Base-by-base conservation (phyloP, 495 filamentous ascomycete species). In the Aspergillus biplanus region DNA sequence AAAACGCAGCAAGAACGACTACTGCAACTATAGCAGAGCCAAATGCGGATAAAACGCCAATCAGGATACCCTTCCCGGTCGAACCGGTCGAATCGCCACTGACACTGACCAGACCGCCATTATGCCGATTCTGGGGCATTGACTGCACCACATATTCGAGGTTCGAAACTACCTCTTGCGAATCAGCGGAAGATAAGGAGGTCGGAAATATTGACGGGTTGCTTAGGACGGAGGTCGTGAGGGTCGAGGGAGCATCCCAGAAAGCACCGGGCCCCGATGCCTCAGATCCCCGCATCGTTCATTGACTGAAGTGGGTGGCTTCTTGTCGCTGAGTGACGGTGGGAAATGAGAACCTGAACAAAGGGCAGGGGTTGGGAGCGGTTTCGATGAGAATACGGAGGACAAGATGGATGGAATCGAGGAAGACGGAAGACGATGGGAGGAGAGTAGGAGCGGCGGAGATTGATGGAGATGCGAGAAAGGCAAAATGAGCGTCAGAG, bases 41-140 rank as follows among this genome's bases (percentile, higher is more conserved):
- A 77, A 99, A 96, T 18, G 94, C 95, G n/a, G 96, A 97, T 52
- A 97, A 80, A 69, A 99, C 87, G 62, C 93, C 95, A 72, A 99
- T 97, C 72, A 98, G 80, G 67, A 99, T 90, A 74, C 96, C 95
- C 73, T 91, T 85, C 57, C 86, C 86, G 63, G 85, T 87, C 12
- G 86, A 87, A 44, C 78, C 79, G 63, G 75, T 62, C 37, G 77
- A 73, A 57, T 77, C 71, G 76, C 71, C 76, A 78, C 73, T 69
- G 65, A 66, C 67, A 64, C 64, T 65, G 60, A 76, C 62, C 31
- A 69, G 56, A 59, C 58, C 56, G 53, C 63, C 65, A 60, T 68
- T 70, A 44, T 63, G 59, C 31, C 50, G 70, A 59, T 65, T 65
- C 44, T 68, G 67, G 15, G 75, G 74, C 48, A 77, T 64, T 54